phyloP scores from a whole-genome alignment of 371 early-diverging fungal species.

The Actinomortierella wolfii region DNA sequence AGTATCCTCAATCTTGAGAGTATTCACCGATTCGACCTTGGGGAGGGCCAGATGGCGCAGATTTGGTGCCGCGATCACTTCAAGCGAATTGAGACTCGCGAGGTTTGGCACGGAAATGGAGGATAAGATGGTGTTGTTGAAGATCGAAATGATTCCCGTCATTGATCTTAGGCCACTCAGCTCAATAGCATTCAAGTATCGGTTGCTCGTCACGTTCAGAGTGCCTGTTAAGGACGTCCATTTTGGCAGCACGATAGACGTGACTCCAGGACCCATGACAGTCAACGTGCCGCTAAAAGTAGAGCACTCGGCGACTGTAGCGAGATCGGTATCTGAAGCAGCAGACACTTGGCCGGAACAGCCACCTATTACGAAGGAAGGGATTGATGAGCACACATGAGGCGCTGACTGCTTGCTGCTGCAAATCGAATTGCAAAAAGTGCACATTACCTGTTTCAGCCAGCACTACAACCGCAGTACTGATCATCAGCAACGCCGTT shows the following conservation, averaged over 20 bases:
- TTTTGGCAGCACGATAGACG: constrained; percentile 44
- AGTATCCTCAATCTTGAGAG: constrained; percentile 52
- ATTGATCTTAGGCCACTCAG: constrained; percentile 53
- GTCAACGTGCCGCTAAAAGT: constrained; percentile 52
- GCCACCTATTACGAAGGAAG: neutral
- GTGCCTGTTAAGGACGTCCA: constrained; percentile 53
- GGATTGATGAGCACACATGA: no score
- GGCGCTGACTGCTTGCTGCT: no score
- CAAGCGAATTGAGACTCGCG: constrained; percentile 45
- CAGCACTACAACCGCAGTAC: no score
- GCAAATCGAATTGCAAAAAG: no score
- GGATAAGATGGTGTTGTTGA: constrained; percentile 52
- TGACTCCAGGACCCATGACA: constrained; percentile 50
- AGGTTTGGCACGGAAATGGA: constrained; percentile 47
- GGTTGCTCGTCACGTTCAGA: constrained; percentile 49
- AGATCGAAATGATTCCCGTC: constrained; percentile 50
- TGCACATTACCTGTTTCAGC: no score
- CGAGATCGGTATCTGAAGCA: constrained; percentile 52
- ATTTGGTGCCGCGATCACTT: constrained; percentile 51
- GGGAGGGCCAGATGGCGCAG: constrained; percentile 48
- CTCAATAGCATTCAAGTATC: constrained; percentile 44
- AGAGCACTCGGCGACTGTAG: constrained; percentile 51
- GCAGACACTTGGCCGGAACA: constrained; percentile 43
- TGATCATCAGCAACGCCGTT: no score
- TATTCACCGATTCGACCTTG: constrained; percentile 45